Evolutionary conservation across 2,329 filamentous ascomycete genomes (phyloP).

Genomic region (Aphanocladium album): DNA sequence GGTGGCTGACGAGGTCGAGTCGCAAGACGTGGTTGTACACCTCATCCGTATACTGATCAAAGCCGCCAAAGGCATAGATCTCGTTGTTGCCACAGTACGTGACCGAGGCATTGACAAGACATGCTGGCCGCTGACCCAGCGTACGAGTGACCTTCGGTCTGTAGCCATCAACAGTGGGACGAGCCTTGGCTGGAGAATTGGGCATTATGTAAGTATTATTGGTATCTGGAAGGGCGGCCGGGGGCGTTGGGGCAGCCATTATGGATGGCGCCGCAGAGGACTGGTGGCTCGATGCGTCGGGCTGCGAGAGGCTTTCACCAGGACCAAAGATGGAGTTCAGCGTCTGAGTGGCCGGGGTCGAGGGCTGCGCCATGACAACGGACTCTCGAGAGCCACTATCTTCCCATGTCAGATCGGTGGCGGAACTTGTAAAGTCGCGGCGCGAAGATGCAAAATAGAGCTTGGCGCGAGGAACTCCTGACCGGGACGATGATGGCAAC

Average conservation of each 20-base stretch:
- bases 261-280: constrained; percentile 23
- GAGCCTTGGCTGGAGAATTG: constrained; percentile 68
- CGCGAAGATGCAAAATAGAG: background rate
- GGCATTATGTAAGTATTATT: constrained; percentile 89
- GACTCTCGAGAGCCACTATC: background rate
- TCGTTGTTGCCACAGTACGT: constrained; percentile 98
- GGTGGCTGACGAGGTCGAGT: constrained; percentile 78
- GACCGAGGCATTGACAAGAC: constrained; percentile 94
- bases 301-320: constrained; percentile 17
- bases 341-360: constrained; percentile 36
- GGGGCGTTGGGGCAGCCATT: constrained; percentile 23
- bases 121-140: constrained; percentile 78
- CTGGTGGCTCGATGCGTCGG: constrained; percentile 21
- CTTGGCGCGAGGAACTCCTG: background rate
- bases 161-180: constrained; percentile 65
- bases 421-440: background rate
- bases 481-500: background rate
- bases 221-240: constrained; percentile 38
- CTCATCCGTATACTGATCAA: constrained; percentile 98
- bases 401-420: constrained; percentile 1
- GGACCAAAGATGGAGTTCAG: constrained; percentile 44
- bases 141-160: constrained; percentile 78
- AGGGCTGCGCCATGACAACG: constrained; percentile 38
- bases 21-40: constrained; percentile 96
- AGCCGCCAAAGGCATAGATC: constrained; percentile 97